Evolutionary conservation across 2,329 filamentous ascomycete species (phyloP).

Genomic region (Mycosphaerelloides madeirae): DNA sequence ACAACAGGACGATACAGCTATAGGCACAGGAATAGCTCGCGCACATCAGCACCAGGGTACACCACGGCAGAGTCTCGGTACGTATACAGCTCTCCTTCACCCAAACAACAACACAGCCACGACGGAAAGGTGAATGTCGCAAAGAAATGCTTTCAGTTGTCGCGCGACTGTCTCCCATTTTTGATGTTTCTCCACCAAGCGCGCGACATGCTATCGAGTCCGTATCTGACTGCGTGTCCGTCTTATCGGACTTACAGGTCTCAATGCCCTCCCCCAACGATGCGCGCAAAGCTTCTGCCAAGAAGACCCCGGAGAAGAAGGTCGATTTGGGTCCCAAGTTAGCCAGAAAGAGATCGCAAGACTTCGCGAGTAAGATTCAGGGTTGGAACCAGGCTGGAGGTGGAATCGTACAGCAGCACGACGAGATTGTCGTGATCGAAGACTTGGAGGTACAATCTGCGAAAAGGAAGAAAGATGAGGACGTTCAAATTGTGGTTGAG

Average conservation of each 20-base stretch:
- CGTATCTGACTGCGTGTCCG: conserved; percentile 26
- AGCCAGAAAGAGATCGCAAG: conserved; percentile 29
- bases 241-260: conserved; percentile 17
- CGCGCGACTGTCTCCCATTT: conserved; percentile 14
- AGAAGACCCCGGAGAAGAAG: conserved; percentile 29
- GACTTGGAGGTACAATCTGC: conserved; percentile 6
- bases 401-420: conserved; percentile 23
- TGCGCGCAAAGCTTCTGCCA: conserved; percentile 17
- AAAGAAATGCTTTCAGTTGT: neutral
- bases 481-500: conserved; percentile 22
- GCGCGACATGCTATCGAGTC: conserved; percentile 22
- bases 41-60: neutral
- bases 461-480: conserved; percentile 1
- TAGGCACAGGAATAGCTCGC: neutral
- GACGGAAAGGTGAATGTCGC: no score
- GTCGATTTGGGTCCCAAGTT: conserved; percentile 26
- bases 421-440: conserved; percentile 25
- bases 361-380: conserved; percentile 30
- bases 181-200: conserved; percentile 18
- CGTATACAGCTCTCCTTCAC: neutral
- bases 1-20: neutral
- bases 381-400: conserved; percentile 31
- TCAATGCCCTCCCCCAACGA: conserved; percentile 28
- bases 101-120: no score
- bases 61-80: conserved; percentile 9